Evolutionary conservation across 1,284 basidiomycete species (phyloP).

Genomic region (Moesziomyces globuligerus): DNA sequence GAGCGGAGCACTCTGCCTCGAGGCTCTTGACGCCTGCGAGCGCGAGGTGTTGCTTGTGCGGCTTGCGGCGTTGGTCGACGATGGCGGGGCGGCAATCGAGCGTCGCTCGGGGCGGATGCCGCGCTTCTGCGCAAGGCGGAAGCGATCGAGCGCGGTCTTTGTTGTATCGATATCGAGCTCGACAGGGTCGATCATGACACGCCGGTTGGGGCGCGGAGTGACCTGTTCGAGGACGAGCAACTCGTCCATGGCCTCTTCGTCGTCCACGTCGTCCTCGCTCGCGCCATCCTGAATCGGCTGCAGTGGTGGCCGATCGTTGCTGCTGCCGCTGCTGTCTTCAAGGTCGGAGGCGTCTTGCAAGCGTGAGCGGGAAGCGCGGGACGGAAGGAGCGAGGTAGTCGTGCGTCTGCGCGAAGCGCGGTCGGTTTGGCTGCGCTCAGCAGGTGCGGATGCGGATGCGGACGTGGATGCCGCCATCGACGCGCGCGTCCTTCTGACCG

Average conservation of each 20-base stretch:
- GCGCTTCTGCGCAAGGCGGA: slow-evolving; percentile 14
- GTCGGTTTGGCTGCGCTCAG: slow-evolving; percentile 2
- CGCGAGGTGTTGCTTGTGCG: not conserved
- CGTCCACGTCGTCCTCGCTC: slow-evolving; percentile 12
- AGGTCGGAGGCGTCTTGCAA: slow-evolving; percentile 13
- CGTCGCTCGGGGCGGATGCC: slow-evolving; percentile 11
- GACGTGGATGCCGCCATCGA: slow-evolving; percentile 20
- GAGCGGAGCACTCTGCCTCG: slow-evolving; percentile 23
- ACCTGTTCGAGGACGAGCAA: slow-evolving; percentile 22
- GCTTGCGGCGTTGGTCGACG: not conserved
- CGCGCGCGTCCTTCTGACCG: slow-evolving; percentile 17
- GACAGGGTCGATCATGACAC: slow-evolving; percentile 5
- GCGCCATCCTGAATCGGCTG: slow-evolving; percentile 2
- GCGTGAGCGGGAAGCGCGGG: not conserved
- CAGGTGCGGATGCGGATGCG: slow-evolving; percentile 8
- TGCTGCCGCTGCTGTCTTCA: slow-evolving; percentile 3
- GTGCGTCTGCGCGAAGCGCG: slow-evolving; percentile 2
- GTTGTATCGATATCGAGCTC: slow-evolving; percentile 27
- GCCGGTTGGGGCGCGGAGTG: slow-evolving; percentile 27
- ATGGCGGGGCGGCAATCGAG: slow-evolving; percentile 20
- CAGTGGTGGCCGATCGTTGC: not conserved
- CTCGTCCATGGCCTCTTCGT: slow-evolving; percentile 30
- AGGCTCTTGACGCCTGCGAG: slow-evolving; percentile 5
- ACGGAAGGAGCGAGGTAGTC: slow-evolving; percentile 4
- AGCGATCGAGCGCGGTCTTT: slow-evolving; percentile 27